Evolutionary conservation across 768 basidiomycete species (phyloP).

Genomic region (Russula abietina): DNA sequence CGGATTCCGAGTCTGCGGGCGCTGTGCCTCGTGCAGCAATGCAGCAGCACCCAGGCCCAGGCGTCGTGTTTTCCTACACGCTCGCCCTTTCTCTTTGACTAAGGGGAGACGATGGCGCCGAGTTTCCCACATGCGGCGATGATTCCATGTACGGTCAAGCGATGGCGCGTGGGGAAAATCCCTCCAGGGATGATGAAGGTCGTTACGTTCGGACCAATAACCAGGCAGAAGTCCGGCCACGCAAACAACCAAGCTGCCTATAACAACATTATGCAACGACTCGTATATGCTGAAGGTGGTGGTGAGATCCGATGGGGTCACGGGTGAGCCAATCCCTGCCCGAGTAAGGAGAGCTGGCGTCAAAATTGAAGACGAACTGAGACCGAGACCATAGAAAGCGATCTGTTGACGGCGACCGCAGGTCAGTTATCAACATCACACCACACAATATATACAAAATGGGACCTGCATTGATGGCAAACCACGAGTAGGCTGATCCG

Average conservation of each 20-base stretch:
- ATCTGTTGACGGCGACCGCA: conserved; percentile 38
- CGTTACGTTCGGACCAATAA: conserved; percentile 50
- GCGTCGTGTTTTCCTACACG: too few relatives aligned
- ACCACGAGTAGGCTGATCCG: conserved; percentile 81
- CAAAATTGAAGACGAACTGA: conserved; percentile 75
- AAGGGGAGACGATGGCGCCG: conserved; percentile 41
- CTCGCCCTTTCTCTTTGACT: too few relatives aligned
- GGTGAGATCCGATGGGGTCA: too few relatives aligned
- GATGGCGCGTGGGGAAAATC: conserved; percentile 41
- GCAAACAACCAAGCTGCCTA: conserved; percentile 72
- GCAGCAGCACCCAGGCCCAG: too few relatives aligned
- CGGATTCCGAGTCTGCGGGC: too few relatives aligned
- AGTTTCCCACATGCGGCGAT: conserved; percentile 40
- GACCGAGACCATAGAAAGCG: conserved; percentile 83
- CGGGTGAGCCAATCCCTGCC: conserved; percentile 56
- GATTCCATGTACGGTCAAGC: conserved; percentile 40
- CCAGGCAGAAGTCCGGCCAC: conserved; percentile 78
- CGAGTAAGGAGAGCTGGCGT: conserved; percentile 36
- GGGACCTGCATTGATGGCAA: conserved; percentile 70
- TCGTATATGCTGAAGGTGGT: conserved; percentile 35
- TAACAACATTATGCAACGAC: conserved; percentile 53
- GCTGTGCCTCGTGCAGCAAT: too few relatives aligned
- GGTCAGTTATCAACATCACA: not conserved
- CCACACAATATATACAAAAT: not conserved
- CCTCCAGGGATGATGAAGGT: conserved; percentile 41